These are phyloP conservation scores for Aspergillus versicolor DNA, from an alignment of 2,329 filamentous ascomycete genomes.

Conservation along the genomic window DNA sequence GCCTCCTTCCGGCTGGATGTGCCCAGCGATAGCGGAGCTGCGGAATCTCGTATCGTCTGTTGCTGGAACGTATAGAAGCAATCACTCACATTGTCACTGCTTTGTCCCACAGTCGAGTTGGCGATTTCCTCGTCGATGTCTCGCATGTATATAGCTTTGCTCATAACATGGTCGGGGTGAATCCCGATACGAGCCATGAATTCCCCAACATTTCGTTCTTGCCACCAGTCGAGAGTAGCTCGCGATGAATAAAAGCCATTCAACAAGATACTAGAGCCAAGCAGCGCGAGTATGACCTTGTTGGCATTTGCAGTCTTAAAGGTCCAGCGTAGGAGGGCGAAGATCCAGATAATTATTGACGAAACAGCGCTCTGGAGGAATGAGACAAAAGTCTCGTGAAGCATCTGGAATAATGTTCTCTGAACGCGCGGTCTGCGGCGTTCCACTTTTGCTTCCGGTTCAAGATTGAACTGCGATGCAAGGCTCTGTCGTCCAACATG, in stretches of 20 bases:
- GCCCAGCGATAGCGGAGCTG: slow-evolving; percentile 30
- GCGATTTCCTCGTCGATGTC: slow-evolving; percentile 71
- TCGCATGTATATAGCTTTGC: slow-evolving; percentile 76
- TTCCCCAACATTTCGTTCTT: slow-evolving; percentile 72
- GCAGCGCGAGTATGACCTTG: slow-evolving; percentile 67
- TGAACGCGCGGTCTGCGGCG: slow-evolving; percentile 59
- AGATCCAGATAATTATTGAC: slow-evolving; percentile 73
- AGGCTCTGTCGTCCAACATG: slow-evolving; percentile 47
- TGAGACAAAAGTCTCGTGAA: slow-evolving; percentile 71
- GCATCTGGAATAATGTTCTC: slow-evolving; percentile 64
- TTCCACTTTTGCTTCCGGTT: slow-evolving; percentile 34
- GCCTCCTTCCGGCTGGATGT: slow-evolving; percentile 28
- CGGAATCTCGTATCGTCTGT: slow-evolving; percentile 36
- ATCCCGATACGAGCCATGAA: slow-evolving; percentile 85
- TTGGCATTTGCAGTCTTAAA: slow-evolving; percentile 72
- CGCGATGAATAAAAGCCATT: slow-evolving; percentile 76
- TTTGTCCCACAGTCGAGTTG: slow-evolving; percentile 31
- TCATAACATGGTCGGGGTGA: slow-evolving; percentile 75
- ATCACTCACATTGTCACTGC: slow-evolving; percentile 30
- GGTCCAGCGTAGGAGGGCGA: slow-evolving; percentile 63
- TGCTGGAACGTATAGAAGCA: slow-evolving; percentile 48
- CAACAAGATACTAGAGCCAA: slow-evolving; percentile 66
- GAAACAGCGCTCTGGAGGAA: slow-evolving; percentile 73
- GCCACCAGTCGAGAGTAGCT: slow-evolving; percentile 77
- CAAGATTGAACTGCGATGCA: slow-evolving; percentile 38